phyloP scores from a whole-genome alignment of 2,329 filamentous ascomycete genomes.

The Diaporthe vaccinii region DNA sequence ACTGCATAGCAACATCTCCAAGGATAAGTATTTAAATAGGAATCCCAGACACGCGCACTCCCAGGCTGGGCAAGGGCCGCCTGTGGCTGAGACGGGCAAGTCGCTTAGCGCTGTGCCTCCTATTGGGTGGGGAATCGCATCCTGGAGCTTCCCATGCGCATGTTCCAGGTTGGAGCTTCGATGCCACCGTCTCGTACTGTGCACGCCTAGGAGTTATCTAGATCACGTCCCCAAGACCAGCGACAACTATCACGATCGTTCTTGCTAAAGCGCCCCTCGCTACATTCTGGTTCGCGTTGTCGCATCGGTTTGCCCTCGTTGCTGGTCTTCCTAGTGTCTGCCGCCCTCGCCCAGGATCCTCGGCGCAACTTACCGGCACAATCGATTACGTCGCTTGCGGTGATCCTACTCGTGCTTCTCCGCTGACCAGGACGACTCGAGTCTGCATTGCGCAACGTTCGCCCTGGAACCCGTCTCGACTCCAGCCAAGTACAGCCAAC shows the following conservation, averaged over 20 bases:
- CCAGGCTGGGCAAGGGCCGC: constrained; percentile 20
- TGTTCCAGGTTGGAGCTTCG: constrained; percentile 32
- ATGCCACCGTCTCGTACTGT: constrained; percentile 3
- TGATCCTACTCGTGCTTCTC: constrained; percentile 24
- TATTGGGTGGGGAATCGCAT: constrained; percentile 29
- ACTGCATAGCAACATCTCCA: constrained; percentile 1
- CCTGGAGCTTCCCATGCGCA: constrained; percentile 31
- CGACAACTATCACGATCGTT: not conserved
- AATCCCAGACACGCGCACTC: not conserved
- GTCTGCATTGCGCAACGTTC: constrained; percentile 6
- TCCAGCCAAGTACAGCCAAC: not conserved
- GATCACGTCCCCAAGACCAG: not conserved
- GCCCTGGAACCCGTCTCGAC: constrained; percentile 2
- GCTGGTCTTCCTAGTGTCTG: not conserved
- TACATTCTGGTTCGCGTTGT: not conserved
- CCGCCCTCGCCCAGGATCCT: constrained; percentile 10
- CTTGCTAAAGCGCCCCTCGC: not conserved
- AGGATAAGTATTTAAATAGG: not conserved
- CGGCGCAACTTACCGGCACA: constrained; percentile 39
- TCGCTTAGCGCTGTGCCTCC: constrained; percentile 33
- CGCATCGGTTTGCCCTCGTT: not conserved
- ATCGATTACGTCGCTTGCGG: constrained; percentile 44
- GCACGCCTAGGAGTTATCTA: not conserved
- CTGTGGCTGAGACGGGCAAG: constrained; percentile 14
- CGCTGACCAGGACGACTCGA: constrained; percentile 6